Conservation (phyloP, 169 alveolate species). For the Blepharisma undulans region DNA sequence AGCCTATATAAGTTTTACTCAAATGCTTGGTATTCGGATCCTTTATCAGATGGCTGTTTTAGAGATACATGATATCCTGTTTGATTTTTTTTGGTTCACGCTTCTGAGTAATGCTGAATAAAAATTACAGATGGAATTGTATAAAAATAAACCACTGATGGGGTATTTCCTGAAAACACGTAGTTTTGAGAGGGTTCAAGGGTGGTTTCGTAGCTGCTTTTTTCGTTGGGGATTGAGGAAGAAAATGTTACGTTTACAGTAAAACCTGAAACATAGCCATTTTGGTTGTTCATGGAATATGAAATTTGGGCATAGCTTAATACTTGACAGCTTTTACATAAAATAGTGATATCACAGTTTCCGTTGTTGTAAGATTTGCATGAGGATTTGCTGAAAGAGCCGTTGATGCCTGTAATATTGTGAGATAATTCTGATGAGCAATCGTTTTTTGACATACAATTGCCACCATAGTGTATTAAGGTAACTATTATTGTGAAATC, state of each 20-base stretch:
- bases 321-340: background rate
- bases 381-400: background rate
- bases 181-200: background rate
- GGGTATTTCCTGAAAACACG: background rate
- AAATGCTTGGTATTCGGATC: background rate
- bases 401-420: background rate
- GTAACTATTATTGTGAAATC: no score
- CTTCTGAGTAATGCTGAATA: no score
- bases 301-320: background rate
- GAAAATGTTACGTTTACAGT: slow-evolving; percentile 30
- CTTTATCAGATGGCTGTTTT: background rate
- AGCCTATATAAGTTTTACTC: background rate
- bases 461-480: slow-evolving; percentile 38
- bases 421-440: background rate
- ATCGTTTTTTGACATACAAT: background rate
- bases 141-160: background rate
- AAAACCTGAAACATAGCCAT: background rate
- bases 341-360: background rate
- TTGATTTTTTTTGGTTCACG: no score
- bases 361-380: background rate
- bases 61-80: slow-evolving; percentile 24
- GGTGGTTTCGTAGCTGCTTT: background rate
- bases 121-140: slow-evolving; percentile 19
- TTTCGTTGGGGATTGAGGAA: slow-evolving; percentile 35
- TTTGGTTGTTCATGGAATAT: background rate